Evolutionary conservation across 2,329 filamentous ascomycete genomes (phyloP).

Genomic region (Triangularia verruculosa): DNA sequence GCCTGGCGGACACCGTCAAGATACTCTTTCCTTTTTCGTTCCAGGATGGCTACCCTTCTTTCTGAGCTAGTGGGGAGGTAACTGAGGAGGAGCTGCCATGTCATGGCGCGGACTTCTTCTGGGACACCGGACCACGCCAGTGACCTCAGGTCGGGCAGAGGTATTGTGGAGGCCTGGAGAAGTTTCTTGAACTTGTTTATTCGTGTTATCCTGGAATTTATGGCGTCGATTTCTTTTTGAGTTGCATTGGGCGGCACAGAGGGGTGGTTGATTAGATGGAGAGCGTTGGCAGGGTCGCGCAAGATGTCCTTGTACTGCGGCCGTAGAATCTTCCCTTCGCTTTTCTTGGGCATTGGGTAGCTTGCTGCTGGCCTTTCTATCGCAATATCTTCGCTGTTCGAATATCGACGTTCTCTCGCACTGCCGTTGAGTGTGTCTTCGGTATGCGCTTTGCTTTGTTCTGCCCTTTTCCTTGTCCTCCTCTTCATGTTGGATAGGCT

Average conservation of each 20-base stretch:
- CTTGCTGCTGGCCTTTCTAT: conserved; percentile 78
- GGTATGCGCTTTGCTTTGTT: conserved; percentile 37
- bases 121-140: conserved; percentile 93
- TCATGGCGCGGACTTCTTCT: conserved; percentile 94
- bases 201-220: conserved; percentile 82
- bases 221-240: conserved; percentile 79
- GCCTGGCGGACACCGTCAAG: conserved; percentile 80
- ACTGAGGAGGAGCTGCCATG: conserved; percentile 94
- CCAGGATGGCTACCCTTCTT: conserved; percentile 80
- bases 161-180: conserved; percentile 86
- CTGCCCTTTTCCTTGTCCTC: conserved; percentile 55
- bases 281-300: conserved; percentile 81
- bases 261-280: conserved; percentile 91
- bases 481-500: conserved; percentile 89
- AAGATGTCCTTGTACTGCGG: conserved; percentile 98
- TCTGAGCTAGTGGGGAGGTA: conserved; percentile 98
- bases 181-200: conserved; percentile 99
- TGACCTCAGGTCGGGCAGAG: conserved; percentile 76
- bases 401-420: conserved; percentile 55
- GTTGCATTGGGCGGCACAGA: conserved; percentile 69
- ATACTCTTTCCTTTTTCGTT: conserved; percentile 95
- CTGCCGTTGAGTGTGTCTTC: conserved; percentile 35
- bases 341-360: conserved; percentile 86
- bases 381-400: conserved; percentile 90
- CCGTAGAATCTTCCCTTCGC: conserved; percentile 89